phyloP scores from a whole-genome alignment of 768 basidiomycete species.

The Erythrobasidium yunnanense region DNA sequence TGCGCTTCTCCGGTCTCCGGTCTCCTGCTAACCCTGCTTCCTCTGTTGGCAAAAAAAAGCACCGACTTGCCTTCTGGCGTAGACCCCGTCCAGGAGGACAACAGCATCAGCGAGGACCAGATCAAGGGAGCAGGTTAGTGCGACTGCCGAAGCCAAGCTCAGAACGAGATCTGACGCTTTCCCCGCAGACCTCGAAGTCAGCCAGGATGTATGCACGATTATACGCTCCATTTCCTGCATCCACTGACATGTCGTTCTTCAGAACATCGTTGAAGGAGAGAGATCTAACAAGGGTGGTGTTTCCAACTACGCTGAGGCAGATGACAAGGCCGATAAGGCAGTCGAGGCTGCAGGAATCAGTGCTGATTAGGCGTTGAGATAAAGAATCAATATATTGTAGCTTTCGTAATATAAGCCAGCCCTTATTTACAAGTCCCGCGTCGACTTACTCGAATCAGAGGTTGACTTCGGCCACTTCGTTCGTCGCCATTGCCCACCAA shows the following conservation, averaged over 20 bases:
- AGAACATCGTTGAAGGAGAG: constrained; percentile 17
- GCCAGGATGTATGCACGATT: not conserved
- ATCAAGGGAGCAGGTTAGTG: not conserved
- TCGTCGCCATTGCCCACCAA: not conserved
- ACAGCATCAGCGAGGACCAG: constrained; percentile 2
- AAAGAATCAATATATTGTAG: too few relatives aligned
- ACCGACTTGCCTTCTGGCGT: constrained; percentile 1
- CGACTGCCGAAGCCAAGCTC: too few relatives aligned
- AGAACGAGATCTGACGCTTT: too few relatives aligned
- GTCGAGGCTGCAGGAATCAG: constrained; percentile 18
- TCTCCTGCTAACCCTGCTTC: too few relatives aligned
- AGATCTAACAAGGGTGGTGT: not conserved
- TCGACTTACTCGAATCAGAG: too few relatives aligned
- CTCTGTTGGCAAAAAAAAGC: too few relatives aligned
- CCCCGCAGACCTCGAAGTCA: not conserved
- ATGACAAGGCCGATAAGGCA: constrained; percentile 3
- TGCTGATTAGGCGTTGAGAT: too few relatives aligned
- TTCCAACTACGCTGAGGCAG: constrained; percentile 23
- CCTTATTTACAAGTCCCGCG: too few relatives aligned
- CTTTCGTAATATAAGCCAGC: too few relatives aligned
- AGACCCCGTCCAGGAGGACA: not conserved
- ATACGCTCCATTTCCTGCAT: too few relatives aligned
- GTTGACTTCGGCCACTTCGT: not conserved
- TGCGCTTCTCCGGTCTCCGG: too few relatives aligned
- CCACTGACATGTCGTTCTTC: not conserved